Evolutionary conservation across 495 filamentous ascomycete genomes (phyloP).

Genomic region (Elaphomyces granulatus): DNA sequence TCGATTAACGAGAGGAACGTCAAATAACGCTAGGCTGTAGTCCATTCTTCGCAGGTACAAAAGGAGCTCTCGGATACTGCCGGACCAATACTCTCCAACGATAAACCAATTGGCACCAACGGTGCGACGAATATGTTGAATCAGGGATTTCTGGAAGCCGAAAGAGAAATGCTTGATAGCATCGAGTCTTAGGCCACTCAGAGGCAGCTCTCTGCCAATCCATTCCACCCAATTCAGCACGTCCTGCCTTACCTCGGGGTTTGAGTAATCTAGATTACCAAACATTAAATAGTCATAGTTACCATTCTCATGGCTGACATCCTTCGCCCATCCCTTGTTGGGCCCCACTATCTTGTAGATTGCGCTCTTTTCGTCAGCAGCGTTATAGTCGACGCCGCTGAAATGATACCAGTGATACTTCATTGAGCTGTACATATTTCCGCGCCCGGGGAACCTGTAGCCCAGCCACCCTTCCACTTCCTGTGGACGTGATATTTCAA

Average conservation of each 20-base stretch:
- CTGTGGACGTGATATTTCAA: slow-evolving; percentile 40
- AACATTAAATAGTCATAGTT: slow-evolving; percentile 64
- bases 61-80: slow-evolving; percentile 37
- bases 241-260: slow-evolving; percentile 49
- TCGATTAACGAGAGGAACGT: slow-evolving; percentile 52
- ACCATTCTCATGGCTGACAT: slow-evolving; percentile 51
- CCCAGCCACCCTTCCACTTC: slow-evolving; percentile 56
- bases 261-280: slow-evolving; percentile 50
- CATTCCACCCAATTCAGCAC: slow-evolving; percentile 53
- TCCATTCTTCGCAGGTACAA: slow-evolving; percentile 46
- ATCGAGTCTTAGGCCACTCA: slow-evolving; percentile 60
- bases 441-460: slow-evolving; percentile 49
- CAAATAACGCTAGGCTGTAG: slow-evolving; percentile 47
- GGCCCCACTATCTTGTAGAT: slow-evolving; percentile 57
- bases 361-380: slow-evolving; percentile 38
- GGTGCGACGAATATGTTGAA: slow-evolving; percentile 34
- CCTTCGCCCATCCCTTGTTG: slow-evolving; percentile 47
- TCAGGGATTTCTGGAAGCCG: slow-evolving; percentile 46
- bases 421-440: slow-evolving; percentile 41
- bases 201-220: slow-evolving; percentile 41
- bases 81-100: slow-evolving; percentile 64
- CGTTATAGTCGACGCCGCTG: slow-evolving; percentile 54
- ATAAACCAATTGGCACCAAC: slow-evolving; percentile 44
- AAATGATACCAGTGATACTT: slow-evolving; percentile 62
- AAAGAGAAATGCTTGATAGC: slow-evolving; percentile 59